Base-by-base conservation (phyloP, 176 grass and related monocot genomes). In the Dendrocalamus sinicus region DNA sequence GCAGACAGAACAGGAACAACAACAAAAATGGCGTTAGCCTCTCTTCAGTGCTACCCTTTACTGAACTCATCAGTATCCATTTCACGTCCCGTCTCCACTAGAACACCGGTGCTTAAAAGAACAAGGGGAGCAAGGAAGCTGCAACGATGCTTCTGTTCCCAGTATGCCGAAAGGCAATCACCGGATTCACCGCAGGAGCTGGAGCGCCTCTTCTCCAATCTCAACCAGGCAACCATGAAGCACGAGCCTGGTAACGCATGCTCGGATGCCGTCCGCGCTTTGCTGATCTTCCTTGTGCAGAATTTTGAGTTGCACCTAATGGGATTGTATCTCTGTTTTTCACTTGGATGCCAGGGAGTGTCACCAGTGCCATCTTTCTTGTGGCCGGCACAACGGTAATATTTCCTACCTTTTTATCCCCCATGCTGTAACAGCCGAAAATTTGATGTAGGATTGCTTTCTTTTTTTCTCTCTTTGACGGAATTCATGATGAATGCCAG, bases 171-270 rank as follows among this genome's bases (percentile, higher is more conserved):
- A 72, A 78, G 61, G 77, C 88, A 54, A 44, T 83, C 92, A 4
- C 59, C 83, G 7, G 67, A 89, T 8, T 88, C 89, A 39, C 37
- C 73, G 32, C 79, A 83, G 61, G 82, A 89, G 76, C 67, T 94
- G 51, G 89, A 90, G 59, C 89, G 93, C 71, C 93, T 98, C 59
- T 98, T 95, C 90, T 98, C 96, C 55, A 98, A 98, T 41, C 77
- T 98, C 83, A 98, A 98, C 88, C 81, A 89, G 86, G 85, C 81
- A 20, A 98, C 89, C 80, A 94, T 98, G 96, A 88, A 95, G 89
- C 93, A 91, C 39, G 91, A 98, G 32, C 91, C 96, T 1, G 93
- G 96, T 98, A 48, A 79, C 8, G 10, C 72, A 24, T 50, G 43
- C 53, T 67, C 3, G 0, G 23, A 70, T 20, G 23, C 52, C 14